Evolutionary conservation across 495 filamentous ascomycete species (phyloP).

Genomic region (Hypoxylon perforatum): DNA sequence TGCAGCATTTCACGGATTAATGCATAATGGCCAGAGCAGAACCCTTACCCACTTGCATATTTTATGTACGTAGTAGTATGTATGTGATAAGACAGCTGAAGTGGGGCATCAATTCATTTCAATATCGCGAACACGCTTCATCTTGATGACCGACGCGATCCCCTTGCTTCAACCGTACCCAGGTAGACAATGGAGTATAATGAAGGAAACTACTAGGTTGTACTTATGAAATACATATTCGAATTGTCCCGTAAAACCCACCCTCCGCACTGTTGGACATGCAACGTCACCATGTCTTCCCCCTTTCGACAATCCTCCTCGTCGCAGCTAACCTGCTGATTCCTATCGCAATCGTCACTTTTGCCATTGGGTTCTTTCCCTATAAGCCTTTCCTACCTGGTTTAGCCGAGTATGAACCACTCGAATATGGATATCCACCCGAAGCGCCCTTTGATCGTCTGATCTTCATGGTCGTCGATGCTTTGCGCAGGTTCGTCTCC

Average conservation of each 20-base stretch:
- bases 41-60: no score
- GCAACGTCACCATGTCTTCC: conserved; percentile 47
- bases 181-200: conserved; percentile 27
- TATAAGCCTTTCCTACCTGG: conserved; percentile 94
- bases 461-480: conserved; percentile 98
- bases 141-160: conserved; percentile 1
- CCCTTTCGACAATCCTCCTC: conserved; percentile 56
- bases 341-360: conserved; percentile 79
- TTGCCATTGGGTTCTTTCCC: conserved; percentile 95
- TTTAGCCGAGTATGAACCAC: conserved; percentile 70
- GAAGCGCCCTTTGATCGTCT: conserved; percentile 84
- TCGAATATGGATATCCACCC: conserved; percentile 60
- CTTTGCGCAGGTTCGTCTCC: conserved; percentile 78
- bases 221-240: not conserved
- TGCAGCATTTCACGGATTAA: not conserved
- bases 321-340: conserved; percentile 80
- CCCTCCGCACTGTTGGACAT: conserved; percentile 34
- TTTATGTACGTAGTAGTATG: not conserved
- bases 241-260: not conserved
- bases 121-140: conserved; percentile 2
- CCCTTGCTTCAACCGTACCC: conserved; percentile 4
- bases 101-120: conserved; percentile 6
- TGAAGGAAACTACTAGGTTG: conserved; percentile 6
- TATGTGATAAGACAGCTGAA: not conserved
- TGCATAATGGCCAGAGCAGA: no score